Conservation (phyloP, 805 yeast species). For the Myxozyma lipomycoides region DNA sequence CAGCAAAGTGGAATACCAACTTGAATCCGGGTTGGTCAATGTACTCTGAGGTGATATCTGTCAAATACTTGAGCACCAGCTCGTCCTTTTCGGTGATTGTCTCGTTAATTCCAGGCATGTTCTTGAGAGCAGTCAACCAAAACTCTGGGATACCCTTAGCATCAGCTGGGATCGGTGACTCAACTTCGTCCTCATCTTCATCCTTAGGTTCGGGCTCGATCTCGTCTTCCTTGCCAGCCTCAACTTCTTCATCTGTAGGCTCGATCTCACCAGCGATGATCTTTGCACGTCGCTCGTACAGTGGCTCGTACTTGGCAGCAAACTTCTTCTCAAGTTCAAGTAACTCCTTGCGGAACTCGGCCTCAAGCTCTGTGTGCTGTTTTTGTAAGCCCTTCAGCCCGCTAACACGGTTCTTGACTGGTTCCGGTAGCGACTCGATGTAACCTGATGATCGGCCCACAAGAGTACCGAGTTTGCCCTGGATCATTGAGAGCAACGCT, state of each 20-base stretch:
- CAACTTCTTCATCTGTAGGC: conserved; percentile 76
- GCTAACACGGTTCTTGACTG: conserved; percentile 68
- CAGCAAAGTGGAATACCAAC: conserved; percentile 72
- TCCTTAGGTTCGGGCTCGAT: conserved; percentile 38
- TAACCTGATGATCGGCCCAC: conserved; percentile 88
- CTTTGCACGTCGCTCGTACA: conserved; percentile 67
- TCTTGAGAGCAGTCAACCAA: conserved; percentile 95
- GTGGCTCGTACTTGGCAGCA: conserved; percentile 65
- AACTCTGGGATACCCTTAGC: conserved; percentile 83
- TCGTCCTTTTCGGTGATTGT: conserved; percentile 86
- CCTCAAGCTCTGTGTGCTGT: conserved; percentile 76
- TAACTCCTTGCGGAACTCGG: conserved; percentile 85
- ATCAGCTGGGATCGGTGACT: conserved; percentile 37
- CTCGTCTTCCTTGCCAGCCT: conserved; percentile 61
- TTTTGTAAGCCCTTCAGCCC: conserved; percentile 81
- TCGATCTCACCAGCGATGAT: conserved; percentile 69
- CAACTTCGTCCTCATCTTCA: conserved; percentile 41
- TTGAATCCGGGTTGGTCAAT: conserved; percentile 80
- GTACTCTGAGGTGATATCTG: conserved; percentile 73
- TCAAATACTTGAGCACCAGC: conserved; percentile 67
- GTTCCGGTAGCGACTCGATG: conserved; percentile 66
- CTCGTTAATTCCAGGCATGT: conserved; percentile 73
- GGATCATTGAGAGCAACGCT: conserved; percentile 77
- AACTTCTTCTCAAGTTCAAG: conserved; percentile 80
- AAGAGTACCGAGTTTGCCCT: conserved; percentile 78